Conservation (phyloP, 2,329 filamentous ascomycete genomes). For the Plectosphaerella plurivora region DNA sequence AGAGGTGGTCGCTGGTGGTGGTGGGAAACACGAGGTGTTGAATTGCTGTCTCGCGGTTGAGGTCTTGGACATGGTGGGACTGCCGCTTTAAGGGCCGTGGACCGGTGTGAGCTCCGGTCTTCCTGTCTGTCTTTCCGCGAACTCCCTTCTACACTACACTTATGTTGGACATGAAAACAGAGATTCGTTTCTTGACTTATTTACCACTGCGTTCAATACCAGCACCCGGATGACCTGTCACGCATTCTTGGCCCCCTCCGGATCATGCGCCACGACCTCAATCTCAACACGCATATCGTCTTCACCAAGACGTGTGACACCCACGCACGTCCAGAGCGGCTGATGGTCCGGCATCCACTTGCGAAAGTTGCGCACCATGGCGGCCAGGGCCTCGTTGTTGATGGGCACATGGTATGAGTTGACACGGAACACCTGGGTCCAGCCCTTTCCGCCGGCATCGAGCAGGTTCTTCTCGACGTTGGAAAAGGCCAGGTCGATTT, state of each 20-base stretch:
- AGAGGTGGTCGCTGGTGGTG: too few species aligned
- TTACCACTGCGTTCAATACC: too few species aligned
- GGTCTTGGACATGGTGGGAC: too few species aligned
- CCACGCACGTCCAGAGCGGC: slow-evolving; percentile 50
- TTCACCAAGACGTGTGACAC: slow-evolving; percentile 40
- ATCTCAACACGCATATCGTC: slow-evolving; percentile 55
- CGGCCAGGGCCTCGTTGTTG: slow-evolving; percentile 29
- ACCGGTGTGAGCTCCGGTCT: too few species aligned
- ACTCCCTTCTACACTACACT: too few species aligned
- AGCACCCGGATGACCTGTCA: neutral
- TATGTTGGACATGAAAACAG: too few species aligned
- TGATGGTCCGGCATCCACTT: slow-evolving; percentile 48
- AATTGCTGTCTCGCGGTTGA: too few species aligned
- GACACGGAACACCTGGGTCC: slow-evolving; percentile 48
- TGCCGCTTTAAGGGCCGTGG: too few species aligned
- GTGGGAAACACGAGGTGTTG: too few species aligned
- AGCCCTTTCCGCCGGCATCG: slow-evolving; percentile 50
- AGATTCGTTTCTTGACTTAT: too few species aligned
- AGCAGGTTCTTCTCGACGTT: slow-evolving; percentile 51
- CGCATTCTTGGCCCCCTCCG: slow-evolving; percentile 23
- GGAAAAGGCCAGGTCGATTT: slow-evolving; percentile 49
- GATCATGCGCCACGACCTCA: slow-evolving; percentile 46
- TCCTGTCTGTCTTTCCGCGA: too few species aligned
- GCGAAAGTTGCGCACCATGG: slow-evolving; percentile 41
- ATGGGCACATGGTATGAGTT: slow-evolving; percentile 40